Conservation (phyloP, 176 grass and related monocot species). For the maize (Zea mays) region Zm-B73-REFERENCE-NAM-5.0 NC_050098.1:156003501-156004000, state of each 20-base stretch:
- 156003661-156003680: conserved; percentile 34
- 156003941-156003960: conserved; percentile 18
- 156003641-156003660: conserved; percentile 7
- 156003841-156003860: conserved; percentile 31
- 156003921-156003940: neutral
- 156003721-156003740: neutral
- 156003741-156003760: conserved; percentile 52
- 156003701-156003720: conserved; percentile 21
- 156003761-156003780: conserved; percentile 44
- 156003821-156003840: conserved; percentile 49
- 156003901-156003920: no score
- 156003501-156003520: no score
- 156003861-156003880: conserved; percentile 22
- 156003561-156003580: neutral
- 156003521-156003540: no score
- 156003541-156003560: neutral
- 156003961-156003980: neutral
- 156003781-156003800: conserved; percentile 12
- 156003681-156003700: conserved; percentile 21
- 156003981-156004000: neutral
- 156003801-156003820: no score
- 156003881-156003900: conserved; percentile 17
- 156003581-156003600: neutral
- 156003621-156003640: conserved; percentile 6
- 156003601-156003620: neutral